Base-by-base conservation (phyloP, 495 filamentous ascomycete genomes). In the Penicillium coprophilum region DNA sequence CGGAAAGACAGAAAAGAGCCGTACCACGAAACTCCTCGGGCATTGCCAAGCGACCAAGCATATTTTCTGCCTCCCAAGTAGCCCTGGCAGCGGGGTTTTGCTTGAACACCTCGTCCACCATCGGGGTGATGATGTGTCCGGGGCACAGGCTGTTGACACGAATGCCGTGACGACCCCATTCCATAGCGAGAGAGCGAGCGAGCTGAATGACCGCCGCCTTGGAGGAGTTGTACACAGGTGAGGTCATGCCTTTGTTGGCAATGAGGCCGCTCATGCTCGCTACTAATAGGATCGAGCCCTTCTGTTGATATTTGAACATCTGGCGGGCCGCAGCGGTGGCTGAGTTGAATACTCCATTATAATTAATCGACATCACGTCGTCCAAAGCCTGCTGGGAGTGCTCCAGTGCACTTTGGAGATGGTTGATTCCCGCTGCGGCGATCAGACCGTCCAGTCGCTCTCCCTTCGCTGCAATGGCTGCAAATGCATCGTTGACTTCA, bases 221-320 rank as follows among this genome's bases (percentile, higher is more conserved):
- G 31, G 80, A 84, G 0, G 80, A 80, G 68, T 89, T 90, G 69
- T 90, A 89, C 0, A 88, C 85, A 0, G 85, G 81, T 5, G 78
- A 80, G 2, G 83, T 76, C 60, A 89, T 77, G 12, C 85, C 86
- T 68, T 86, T 84, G 65, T 93, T 95, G 15, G 90, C 90, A 53
- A 95, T 78, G 6, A 85, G 84, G 11, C 87, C 90, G 63, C 85
- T 89, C 90, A 93, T 93, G 57, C 81, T 86, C 9, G 85, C 90
- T 54, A 93, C 87, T 41, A 93, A 65, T 40, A 87, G 80, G 47
- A 94, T 82, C 43, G 85, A 89, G 6, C 89, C 89, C 61, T 71
- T 73, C 32, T 69, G 66, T 46, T 80, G 70, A 60, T 76, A 75
- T 23, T 80, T 77, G 63, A 89, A 81, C 88, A 93, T 92, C 70